These are phyloP conservation scores for Gossypium longicalyx DNA, from an alignment of 345 rosid genomes.

Conservation along the genomic window DNA sequence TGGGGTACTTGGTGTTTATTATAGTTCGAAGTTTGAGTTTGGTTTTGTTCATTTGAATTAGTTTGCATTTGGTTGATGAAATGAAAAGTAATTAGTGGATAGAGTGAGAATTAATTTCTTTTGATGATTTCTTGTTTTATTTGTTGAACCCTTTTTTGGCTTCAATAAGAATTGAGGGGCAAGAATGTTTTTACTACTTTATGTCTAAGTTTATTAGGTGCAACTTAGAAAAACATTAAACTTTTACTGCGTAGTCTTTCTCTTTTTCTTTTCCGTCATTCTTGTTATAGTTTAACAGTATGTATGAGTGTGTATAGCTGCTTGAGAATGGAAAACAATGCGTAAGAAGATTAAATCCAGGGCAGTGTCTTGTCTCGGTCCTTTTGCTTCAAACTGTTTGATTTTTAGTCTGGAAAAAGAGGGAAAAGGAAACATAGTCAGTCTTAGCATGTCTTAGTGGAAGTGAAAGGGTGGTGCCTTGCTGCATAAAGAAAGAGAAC, in stretches of 20 bases:
- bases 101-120: neutral
- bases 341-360: neutral
- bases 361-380: neutral
- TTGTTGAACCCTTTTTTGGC: neutral
- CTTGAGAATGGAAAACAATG: neutral
- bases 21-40: too few relatives aligned
- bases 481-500: neutral
- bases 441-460: neutral
- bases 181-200: neutral
- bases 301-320: neutral
- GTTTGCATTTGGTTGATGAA: constrained; percentile 13
- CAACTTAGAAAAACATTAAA: neutral
- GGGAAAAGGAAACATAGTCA: neutral
- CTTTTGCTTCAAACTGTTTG: neutral
- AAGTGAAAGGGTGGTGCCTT: neutral
- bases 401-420: neutral
- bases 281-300: neutral
- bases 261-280: neutral
- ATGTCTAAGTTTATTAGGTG: neutral
- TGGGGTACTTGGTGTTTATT: too few relatives aligned
- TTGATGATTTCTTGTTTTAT: neutral
- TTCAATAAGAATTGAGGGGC: neutral
- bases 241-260: neutral
- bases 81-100: neutral
- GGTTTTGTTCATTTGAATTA: neutral